Evolutionary conservation across 345 rosid genomes (phyloP).

Genomic region (Garcia nutans): DNA sequence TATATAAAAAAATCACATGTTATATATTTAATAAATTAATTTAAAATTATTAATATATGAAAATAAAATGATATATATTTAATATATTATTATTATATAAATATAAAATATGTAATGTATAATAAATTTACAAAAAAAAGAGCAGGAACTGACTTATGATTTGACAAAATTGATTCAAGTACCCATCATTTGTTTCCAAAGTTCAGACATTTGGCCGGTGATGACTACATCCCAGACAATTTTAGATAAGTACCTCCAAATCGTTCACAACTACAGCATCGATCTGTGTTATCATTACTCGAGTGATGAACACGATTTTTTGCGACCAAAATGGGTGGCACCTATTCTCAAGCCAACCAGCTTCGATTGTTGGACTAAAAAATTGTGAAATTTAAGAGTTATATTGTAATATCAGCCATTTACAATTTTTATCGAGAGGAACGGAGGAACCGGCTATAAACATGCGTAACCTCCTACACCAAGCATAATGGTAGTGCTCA

Average conservation of each 20-base stretch:
- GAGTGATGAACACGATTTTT: constrained; percentile 85
- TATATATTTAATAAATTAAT: too few relatives aligned
- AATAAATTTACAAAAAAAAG: too few relatives aligned
- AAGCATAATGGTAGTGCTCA: neutral
- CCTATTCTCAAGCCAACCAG: constrained; percentile 85
- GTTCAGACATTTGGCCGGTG: too few relatives aligned
- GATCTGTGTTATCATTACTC: constrained; percentile 76
- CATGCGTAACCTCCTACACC: neutral
- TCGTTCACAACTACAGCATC: constrained; percentile 98
- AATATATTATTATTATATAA: too few relatives aligned
- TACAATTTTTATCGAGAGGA: too few relatives aligned
- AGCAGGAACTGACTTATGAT: neutral
- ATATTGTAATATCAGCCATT: neutral
- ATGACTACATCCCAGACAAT: neutral
- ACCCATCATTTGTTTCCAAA: neutral
- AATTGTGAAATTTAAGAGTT: neutral
- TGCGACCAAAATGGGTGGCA: constrained; percentile 98
- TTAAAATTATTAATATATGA: too few relatives aligned
- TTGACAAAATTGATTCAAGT: neutral
- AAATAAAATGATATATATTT: too few relatives aligned
- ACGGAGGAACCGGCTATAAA: neutral
- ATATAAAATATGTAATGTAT: too few relatives aligned
- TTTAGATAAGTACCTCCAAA: constrained; percentile 62
- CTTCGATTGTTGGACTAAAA: constrained; percentile 72
- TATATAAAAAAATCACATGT: too few relatives aligned